Evolutionary conservation across 2,329 filamentous ascomycete genomes (phyloP).

Genomic region (Cytospora leucostoma): DNA sequence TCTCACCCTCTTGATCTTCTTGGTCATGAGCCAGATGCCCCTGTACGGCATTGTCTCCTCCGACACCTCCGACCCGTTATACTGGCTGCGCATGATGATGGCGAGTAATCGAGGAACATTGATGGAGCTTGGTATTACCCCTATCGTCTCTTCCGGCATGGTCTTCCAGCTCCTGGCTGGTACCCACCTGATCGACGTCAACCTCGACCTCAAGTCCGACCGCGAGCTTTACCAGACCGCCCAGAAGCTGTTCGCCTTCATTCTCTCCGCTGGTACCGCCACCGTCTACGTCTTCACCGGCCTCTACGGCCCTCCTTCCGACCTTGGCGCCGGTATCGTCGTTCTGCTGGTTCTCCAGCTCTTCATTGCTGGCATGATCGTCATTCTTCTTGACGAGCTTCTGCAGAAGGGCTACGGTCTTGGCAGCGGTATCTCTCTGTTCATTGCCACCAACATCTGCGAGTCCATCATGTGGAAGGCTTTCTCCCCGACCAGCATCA

Average conservation of each 20-base stretch:
- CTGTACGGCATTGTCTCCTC: slow-evolving; percentile 99
- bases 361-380: slow-evolving; percentile 94
- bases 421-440: slow-evolving; percentile 96
- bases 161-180: slow-evolving; percentile 99
- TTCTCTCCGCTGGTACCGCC: slow-evolving; percentile 94
- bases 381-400: slow-evolving; percentile 98
- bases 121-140: slow-evolving; percentile 96
- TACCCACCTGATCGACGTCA: slow-evolving; percentile 99
- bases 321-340: slow-evolving; percentile 96
- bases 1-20: slow-evolving; percentile 94
- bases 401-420: slow-evolving; percentile 99
- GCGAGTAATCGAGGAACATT: slow-evolving; percentile 96
- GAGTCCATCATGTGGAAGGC: slow-evolving; percentile 99
- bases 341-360: slow-evolving; percentile 98
- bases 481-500: slow-evolving; percentile 98
- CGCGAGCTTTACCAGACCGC: slow-evolving; percentile 99
- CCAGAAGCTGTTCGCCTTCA: slow-evolving; percentile 98
- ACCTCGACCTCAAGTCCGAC: slow-evolving; percentile 99
- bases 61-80: slow-evolving; percentile 95
- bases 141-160: slow-evolving; percentile 99
- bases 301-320: slow-evolving; percentile 94
- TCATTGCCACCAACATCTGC: slow-evolving; percentile 99
- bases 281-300: slow-evolving; percentile 98
- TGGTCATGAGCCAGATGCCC: slow-evolving; percentile 99
- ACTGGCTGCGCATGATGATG: slow-evolving; percentile 99